Base-by-base conservation (phyloP, 352 stramenopile species). In the Pythium pyrilobum region DNA sequence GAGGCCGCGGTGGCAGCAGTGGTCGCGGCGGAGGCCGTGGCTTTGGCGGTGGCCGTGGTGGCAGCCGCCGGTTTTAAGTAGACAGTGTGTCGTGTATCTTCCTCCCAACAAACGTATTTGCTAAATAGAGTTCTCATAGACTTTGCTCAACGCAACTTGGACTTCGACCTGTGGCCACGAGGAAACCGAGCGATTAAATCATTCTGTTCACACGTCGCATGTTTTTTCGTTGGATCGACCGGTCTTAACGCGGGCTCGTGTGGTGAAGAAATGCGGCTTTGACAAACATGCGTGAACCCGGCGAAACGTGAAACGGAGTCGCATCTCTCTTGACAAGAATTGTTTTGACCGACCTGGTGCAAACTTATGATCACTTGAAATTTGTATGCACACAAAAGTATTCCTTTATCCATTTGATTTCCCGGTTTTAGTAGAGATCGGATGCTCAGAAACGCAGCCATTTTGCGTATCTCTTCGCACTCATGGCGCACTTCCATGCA, bases 341-440 rank as follows among this genome's bases (percentile, higher is more conserved):
- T n/a, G n/a, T n/a, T n/a, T n/a, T n/a, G n/a, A n/a, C n/a, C 67
- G 52, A 77, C 77, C 58, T 81, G 71, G 31, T 62, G 71, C 18
- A 68, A 81, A n/a, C n/a, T n/a, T n/a, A n/a, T n/a, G n/a, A n/a
- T 39, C 9, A 39, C 34, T 39, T 39, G 34, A 39, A 21, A 2
- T 21, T 21, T 39, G 34, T 45, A 45, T 45, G 1, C n/a, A 45
- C 38, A 44, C 38, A 44, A 7, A 18, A 25, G 9, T 9, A 37
- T 15, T 15, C 15, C 9, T 37, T 15, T 15, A 37, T 9, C 15
- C 8, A 44, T 16, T 15, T 15, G 20, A 29, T 25, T 8, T 29
- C 18, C 27, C 39, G 39, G 39, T 45, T 45, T 45, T 45, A 45
- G 39, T 5, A 45, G 39, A 9, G 27, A 27, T 8, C 39, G 7